These are phyloP conservation scores for Leptographium wingfieldii DNA, from an alignment of 2,329 filamentous ascomycete genomes.

Conservation along the genomic window DNA sequence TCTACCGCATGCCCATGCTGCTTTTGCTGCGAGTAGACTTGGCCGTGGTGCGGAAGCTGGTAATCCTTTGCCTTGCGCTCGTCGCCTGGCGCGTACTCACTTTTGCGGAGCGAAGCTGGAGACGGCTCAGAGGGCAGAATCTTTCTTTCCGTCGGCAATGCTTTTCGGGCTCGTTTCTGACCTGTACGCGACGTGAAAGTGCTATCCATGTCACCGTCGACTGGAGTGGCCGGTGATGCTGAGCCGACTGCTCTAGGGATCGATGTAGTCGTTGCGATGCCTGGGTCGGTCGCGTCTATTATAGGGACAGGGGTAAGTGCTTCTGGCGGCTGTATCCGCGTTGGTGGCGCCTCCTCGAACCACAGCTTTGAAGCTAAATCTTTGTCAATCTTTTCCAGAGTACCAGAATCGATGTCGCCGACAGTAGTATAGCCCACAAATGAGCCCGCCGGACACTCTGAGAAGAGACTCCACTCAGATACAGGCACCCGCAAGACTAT, in stretches of 20 bases:
- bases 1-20: background rate
- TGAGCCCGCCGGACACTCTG: slow-evolving; percentile 9
- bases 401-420: slow-evolving; percentile 2
- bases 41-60: background rate
- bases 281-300: background rate
- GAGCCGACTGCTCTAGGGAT: background rate
- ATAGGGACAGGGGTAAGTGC: background rate
- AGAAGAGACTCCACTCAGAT: slow-evolving; percentile 7
- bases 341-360: background rate
- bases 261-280: background rate
- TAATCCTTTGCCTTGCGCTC: background rate
- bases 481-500: slow-evolving; percentile 11
- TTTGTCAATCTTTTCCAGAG: slow-evolving; percentile 7
- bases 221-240: background rate
- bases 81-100: background rate
- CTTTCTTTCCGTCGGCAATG: slow-evolving; percentile 11
- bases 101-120: background rate
- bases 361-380: slow-evolving; percentile 10
- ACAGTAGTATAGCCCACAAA: slow-evolving; percentile 11
- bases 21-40: background rate
- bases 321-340: background rate
- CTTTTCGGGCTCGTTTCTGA: slow-evolving; percentile 9
- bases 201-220: background rate
- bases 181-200: background rate
- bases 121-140: slow-evolving; percentile 7